Base-by-base conservation (phyloP, 2,329 filamentous ascomycete genomes). In the Hypoxylon rubiginosum region DNA sequence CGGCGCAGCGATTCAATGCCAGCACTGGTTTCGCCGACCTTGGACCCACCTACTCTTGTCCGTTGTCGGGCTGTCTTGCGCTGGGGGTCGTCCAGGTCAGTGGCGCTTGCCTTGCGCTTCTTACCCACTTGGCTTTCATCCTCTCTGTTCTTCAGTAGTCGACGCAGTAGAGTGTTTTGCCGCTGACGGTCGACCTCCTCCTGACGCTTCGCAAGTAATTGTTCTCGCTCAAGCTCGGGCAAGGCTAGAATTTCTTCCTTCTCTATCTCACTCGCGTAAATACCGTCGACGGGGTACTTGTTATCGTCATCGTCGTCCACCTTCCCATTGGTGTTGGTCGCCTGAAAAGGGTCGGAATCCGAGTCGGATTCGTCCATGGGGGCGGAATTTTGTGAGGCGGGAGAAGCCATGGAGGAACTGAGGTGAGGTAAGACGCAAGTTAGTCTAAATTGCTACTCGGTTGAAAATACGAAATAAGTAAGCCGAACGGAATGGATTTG, bases 331-430 rank as follows among this genome's bases (percentile, higher is more conserved):
- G 65, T 28, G 56, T 73, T 71, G 30, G 62, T 69, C 69, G 67
- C 79, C 55, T 86, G 81, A 58, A 85, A 80, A 62, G 84, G 82
- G 70, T 92, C 90, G 24, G 86, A 88, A 69, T 92, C 91, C n/a
- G 92, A 93, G 69, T 93, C 91, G 49, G 92, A 96, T 78, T 96
- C 92, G 65, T 95, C 93, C 93, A 97, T 97, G 21, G 92, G 91
- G 21, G 90, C 94, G 10, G 94, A 97, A 74, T 91, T 87, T 56
- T 92, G 87, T 5, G 93, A 97, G 76, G 89, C 86, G 55, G 89
- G 91, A 17, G 91, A 91, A n/a, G 83, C 89, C 13, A 85, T 83
- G 21, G 90, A 91, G 19, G 91, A 94, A 60, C 92, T 95, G 75
- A 26, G 21, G 19, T 26, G 21, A 48, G 19, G 43, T 53, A 64